Conservation (phyloP, 2,329 filamentous ascomycete species). For the Dendrostoma leiphaemia region DNA sequence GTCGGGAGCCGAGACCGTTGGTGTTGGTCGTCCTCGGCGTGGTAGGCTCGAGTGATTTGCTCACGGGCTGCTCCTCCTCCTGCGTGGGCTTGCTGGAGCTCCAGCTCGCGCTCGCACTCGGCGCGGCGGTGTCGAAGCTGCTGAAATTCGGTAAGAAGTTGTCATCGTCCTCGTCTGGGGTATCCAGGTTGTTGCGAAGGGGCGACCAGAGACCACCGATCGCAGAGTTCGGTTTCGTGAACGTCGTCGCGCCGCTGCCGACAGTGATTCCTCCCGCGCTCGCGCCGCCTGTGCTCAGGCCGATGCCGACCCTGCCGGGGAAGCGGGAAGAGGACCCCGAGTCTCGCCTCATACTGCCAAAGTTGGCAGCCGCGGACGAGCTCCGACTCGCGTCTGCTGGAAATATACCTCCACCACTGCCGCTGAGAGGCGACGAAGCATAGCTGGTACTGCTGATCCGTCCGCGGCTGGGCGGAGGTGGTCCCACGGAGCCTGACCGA, state of each 20-base stretch:
- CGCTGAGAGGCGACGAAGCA: conserved; percentile 27
- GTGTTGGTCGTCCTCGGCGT: conserved; percentile 5
- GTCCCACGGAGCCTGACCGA: conserved; percentile 27
- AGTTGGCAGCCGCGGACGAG: conserved; percentile 42
- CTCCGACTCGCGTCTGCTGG: conserved; percentile 37
- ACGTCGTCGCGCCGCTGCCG: conserved; percentile 36
- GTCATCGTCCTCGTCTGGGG: conserved; percentile 47
- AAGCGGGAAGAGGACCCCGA: conserved; percentile 21
- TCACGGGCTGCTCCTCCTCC: neutral
- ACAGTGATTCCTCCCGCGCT: conserved; percentile 36
- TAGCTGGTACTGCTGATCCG: conserved; percentile 42
- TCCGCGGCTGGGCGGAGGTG: conserved; percentile 32
- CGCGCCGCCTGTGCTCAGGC: conserved; percentile 23
- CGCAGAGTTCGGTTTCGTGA: conserved; percentile 21
- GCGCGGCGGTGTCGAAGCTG: conserved; percentile 22
- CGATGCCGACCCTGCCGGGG: conserved; percentile 8
- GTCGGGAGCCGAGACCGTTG: neutral
- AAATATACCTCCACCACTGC: conserved; percentile 11
- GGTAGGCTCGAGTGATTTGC: conserved; percentile 1
- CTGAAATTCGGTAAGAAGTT: conserved; percentile 54
- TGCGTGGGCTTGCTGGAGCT: conserved; percentile 20
- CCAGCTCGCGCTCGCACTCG: conserved; percentile 26
- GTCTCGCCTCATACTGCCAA: conserved; percentile 33
- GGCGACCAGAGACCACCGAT: conserved; percentile 43
- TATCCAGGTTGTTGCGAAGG: conserved; percentile 26